Evolutionary conservation across 2,329 filamentous ascomycete species (phyloP).

Genomic region (Cytospora schulzeri): DNA sequence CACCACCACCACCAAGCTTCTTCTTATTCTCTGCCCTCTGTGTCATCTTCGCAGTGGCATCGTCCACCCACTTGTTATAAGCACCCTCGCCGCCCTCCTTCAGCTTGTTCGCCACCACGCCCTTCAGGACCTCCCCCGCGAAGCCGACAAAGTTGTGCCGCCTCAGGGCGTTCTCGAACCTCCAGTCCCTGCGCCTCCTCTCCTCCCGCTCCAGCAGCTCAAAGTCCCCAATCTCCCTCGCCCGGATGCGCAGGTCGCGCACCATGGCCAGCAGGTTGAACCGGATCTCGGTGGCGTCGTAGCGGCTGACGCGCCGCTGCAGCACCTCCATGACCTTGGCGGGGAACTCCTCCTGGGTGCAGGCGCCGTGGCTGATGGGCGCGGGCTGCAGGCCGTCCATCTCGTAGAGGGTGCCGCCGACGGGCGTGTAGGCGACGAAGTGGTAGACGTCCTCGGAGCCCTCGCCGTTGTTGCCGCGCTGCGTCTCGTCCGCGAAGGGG

Average conservation of each 20-base stretch:
- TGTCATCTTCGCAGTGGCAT: conserved; percentile 45
- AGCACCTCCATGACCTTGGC: conserved; percentile 83
- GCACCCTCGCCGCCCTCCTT: conserved; percentile 62
- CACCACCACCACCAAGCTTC: conserved; percentile 32
- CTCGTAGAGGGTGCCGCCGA: conserved; percentile 84
- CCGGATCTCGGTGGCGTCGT: conserved; percentile 83
- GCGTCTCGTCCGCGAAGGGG: conserved; percentile 91
- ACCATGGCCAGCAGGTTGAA: conserved; percentile 97
- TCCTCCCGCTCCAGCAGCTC: conserved; percentile 80
- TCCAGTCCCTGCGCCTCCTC: conserved; percentile 82
- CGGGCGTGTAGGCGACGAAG: conserved; percentile 91
- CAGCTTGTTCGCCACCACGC: conserved; percentile 76
- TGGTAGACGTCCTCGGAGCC: conserved; percentile 91
- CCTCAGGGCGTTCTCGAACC: conserved; percentile 90
- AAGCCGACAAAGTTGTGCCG: conserved; percentile 97
- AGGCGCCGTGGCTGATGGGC: conserved; percentile 85
- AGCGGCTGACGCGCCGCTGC: conserved; percentile 78
- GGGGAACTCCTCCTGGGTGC: conserved; percentile 71
- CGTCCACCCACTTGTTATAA: conserved; percentile 74
- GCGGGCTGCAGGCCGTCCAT: conserved; percentile 92
- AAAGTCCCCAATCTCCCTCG: conserved; percentile 78
- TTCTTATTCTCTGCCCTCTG: conserved; percentile 38
- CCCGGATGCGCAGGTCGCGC: conserved; percentile 75
- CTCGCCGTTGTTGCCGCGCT: conserved; percentile 59
- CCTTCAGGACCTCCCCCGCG: conserved; percentile 85